Evolutionary conservation across 768 basidiomycete species (phyloP).

Genomic region (Lactarius tabidus): DNA sequence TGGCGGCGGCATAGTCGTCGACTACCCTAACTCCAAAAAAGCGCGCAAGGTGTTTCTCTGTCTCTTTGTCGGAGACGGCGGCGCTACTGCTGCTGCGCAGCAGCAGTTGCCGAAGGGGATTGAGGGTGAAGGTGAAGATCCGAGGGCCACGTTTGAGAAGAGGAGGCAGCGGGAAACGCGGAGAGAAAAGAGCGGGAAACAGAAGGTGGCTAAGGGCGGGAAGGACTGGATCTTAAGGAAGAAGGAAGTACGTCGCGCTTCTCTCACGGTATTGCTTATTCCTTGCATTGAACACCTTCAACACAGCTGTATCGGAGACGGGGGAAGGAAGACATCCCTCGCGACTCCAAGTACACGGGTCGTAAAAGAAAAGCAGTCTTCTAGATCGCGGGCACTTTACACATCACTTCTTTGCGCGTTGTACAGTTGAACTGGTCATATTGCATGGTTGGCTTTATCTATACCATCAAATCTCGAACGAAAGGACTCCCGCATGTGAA

Average conservation of each 20-base stretch:
- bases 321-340: conserved; percentile 81
- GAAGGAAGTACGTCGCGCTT: conserved; percentile 68
- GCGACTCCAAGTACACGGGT: conserved; percentile 88
- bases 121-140: conserved; percentile 46
- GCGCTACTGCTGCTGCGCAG: conserved; percentile 33
- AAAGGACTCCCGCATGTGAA: no score
- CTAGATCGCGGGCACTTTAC: conserved; percentile 36
- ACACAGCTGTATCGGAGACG: conserved; percentile 73
- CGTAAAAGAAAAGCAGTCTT: conserved; percentile 79
- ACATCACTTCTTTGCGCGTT: no score
- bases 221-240: conserved; percentile 95
- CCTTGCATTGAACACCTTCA: conserved; percentile 12
- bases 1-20: conserved; percentile 93
- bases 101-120: conserved; percentile 69
- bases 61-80: conserved; percentile 82
- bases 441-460: no score
- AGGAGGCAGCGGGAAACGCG: conserved; percentile 64
- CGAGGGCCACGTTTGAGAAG: conserved; percentile 67
- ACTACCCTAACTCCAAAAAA: conserved; percentile 96
- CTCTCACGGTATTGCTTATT: neutral
- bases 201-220: conserved; percentile 61
- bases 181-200: conserved; percentile 59
- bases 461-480: no score
- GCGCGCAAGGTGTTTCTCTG: conserved; percentile 94
- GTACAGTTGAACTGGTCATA: no score